Base-by-base conservation (phyloP, 768 basidiomycete genomes). In the Austroboletus eburneus region DNA sequence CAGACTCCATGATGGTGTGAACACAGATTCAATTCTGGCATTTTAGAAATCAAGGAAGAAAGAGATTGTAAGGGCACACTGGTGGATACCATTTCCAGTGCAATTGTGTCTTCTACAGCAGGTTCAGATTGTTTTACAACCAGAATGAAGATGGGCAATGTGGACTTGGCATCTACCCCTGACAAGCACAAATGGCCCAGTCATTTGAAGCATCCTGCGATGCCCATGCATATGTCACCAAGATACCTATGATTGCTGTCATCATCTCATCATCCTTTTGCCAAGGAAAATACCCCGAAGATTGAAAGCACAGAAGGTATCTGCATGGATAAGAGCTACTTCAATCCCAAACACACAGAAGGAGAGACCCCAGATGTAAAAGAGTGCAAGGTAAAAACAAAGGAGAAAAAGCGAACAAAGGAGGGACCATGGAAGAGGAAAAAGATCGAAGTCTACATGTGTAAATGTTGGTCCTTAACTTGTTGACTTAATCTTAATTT, bases 371-470 rank as follows among this genome's bases (percentile, higher is more conserved):
- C 17, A 6, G 49, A 53, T 9, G 45, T 44, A 18, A 47, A 48
- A 41, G 59, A 61, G n/a, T 56, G 49, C 7, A 57, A 55, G 46
- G 61, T 57, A 39, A 66, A 58, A 49, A 64, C 66, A 42, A 68
- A 63, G 54, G 49, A 71, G 63, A 49, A 73, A 70, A 58, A 64
- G 71, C 45, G 81, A 83, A 63, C 72, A 13, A 32, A 32, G 30
- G 12, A 32, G n/a, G n/a, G n/a, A n/a, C n/a, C n/a, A n/a, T n/a
- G n/a, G n/a, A n/a, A n/a, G n/a, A n/a, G 83, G 58, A 82, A 78
- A 70, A 83, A 83, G 64, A 81, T 83, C 5, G 83, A 90, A 65
- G 76, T 90, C 47, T 91, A 79, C 62, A 87, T 89, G 58, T 57
- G 81, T 69, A n/a, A 36, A 30, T n/a, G 16, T 30, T 34, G n/a